Evolutionary conservation across 768 basidiomycete genomes (phyloP).

Genomic region (Psilocybe tampanensis): DNA sequence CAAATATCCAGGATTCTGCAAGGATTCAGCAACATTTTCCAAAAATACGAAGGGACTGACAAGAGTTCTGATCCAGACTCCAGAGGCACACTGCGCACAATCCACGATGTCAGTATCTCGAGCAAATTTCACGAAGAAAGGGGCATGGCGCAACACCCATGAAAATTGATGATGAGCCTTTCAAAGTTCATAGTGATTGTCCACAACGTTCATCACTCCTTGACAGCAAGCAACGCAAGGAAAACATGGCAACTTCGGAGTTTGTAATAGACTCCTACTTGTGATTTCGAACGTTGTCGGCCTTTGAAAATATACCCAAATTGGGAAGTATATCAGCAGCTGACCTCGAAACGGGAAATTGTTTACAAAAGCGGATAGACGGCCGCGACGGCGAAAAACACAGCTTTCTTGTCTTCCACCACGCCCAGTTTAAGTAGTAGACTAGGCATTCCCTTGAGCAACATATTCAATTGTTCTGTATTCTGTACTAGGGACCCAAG

Average conservation of each 20-base stretch:
- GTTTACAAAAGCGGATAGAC: no score
- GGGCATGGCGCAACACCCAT: neutral
- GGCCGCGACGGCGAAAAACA: no score
- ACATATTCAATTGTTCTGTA: neutral
- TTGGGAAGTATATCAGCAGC: no score
- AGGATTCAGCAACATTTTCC: neutral
- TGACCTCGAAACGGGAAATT: no score
- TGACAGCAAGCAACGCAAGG: neutral
- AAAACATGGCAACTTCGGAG: neutral
- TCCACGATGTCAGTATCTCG: conserved; percentile 9
- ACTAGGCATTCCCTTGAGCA: neutral
- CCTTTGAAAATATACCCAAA: neutral
- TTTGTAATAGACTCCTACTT: neutral
- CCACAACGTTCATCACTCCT: neutral
- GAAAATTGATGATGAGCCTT: neutral
- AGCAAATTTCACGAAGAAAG: neutral
- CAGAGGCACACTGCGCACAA: conserved; percentile 1
- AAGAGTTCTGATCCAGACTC: neutral
- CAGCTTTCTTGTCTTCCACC: neutral
- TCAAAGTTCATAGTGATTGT: neutral
- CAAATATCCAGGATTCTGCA: neutral
- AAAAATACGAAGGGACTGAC: neutral
- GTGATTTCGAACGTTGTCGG: neutral
- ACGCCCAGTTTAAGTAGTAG: no score
- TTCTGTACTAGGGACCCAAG: neutral